Evolutionary conservation across 2,329 filamentous ascomycete species (phyloP).

Genomic region (Cordyceps tenuipes): DNA sequence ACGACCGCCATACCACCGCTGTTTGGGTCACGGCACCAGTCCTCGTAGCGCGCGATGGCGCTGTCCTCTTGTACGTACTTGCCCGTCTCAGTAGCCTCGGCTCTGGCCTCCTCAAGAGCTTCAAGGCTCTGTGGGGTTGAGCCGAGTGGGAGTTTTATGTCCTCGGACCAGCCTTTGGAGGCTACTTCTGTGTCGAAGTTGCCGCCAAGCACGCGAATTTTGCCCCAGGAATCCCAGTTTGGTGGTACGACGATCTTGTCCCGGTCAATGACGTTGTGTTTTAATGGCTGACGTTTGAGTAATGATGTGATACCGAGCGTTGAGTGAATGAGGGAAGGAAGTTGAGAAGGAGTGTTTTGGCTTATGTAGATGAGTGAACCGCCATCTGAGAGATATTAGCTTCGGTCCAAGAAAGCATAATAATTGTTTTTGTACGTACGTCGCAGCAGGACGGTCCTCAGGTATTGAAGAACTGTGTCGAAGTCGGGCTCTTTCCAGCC

Average conservation of each 20-base stretch:
- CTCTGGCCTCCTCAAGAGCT: constrained; percentile 17
- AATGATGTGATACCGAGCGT: constrained; percentile 80
- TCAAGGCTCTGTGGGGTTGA: constrained; percentile 18
- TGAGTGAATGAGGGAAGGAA: constrained; percentile 75
- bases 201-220: constrained; percentile 85
- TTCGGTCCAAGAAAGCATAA: constrained; percentile 5
- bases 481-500: constrained; percentile 96
- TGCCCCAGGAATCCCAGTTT: constrained; percentile 98
- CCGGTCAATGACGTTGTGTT: constrained; percentile 85
- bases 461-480: constrained; percentile 87
- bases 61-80: constrained; percentile 27
- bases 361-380: constrained; percentile 80
- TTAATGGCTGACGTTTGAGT: constrained; percentile 67
- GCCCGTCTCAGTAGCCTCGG: constrained; percentile 15
- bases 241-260: constrained; percentile 91
- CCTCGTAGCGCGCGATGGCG: constrained; percentile 67
- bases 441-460: constrained; percentile 82
- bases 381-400: constrained; percentile 50
- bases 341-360: constrained; percentile 64
- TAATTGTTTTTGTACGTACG: constrained; percentile 42
- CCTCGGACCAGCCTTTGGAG: constrained; percentile 76
- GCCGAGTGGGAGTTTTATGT: constrained; percentile 54
- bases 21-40: constrained; percentile 68
- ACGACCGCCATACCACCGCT: constrained; percentile 43
- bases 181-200: constrained; percentile 86